Base-by-base conservation (phyloP, 352 stramenopile species). In the Phytophthora aleatoria region DNA sequence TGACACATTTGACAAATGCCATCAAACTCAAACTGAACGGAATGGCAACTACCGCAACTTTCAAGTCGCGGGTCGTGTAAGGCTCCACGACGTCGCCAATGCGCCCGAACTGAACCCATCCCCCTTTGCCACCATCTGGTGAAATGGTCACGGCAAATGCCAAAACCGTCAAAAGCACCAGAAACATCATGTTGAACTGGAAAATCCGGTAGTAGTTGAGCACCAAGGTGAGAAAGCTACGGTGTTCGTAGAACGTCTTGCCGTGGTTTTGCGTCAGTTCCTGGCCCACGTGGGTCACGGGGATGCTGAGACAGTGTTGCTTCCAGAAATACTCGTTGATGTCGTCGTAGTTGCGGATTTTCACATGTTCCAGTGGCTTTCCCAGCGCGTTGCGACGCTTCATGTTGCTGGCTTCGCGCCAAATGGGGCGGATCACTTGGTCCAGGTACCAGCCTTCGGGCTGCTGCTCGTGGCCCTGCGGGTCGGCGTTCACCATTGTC, bases 321-420 rank as follows among this genome's bases (percentile, higher is more conserved):
- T 87, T 89, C 83, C 83, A 92, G 47, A 92, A 92, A 53, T 90
- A 92, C 64, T 92, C 83, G 60, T 92, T 92, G 38, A 92, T 84
- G 43, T 92, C 83, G 61, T 92, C 83, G 62, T 92, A 92, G 49
- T 92, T 92, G 45, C 83, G 79, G 39, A 92, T 83, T 57, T 91
- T 83, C 31, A 89, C 82, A 42, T 92, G 83, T 54, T 92, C 83
- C 11, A 89, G 56, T 11, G 76, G 76, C 61, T 89, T 88, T 11
- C 72, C 72, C 7, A 89, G 47, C 28, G 73, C 60, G 48, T 90
- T 92, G 36, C 72, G 71, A 27, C 84, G 81, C 61, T 90, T 82
- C 81, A 91, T 92, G 66, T 89, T 89, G 59, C 76, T 83, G 28
- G 69, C 75, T 45, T 90, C 83, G n/a, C 74, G 67, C 83, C 83